A percentile compares a stretch with the other conserved stretches of the same genome.
These are phyloP conservation scores for Eucalyptus virginea DNA, from an alignment of 345 rosid species.

Conservation along the genomic window DNA sequence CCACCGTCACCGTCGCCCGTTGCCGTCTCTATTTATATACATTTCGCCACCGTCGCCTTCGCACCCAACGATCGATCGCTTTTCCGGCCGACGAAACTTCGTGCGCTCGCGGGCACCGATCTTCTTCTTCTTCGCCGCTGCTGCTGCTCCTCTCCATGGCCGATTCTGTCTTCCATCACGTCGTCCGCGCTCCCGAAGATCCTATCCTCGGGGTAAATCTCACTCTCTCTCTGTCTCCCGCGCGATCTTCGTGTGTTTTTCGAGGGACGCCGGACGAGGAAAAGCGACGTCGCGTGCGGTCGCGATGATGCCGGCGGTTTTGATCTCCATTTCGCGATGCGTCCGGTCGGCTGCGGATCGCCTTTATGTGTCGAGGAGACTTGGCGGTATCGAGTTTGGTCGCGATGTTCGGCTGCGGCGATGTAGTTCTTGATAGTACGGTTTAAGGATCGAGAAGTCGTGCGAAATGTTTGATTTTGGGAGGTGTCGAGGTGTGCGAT, in stretches of 20 bases:
- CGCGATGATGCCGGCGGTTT: background rate
- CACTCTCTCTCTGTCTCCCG: background rate
- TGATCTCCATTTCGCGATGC: background rate
- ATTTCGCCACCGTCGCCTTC: background rate
- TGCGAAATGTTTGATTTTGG: background rate
- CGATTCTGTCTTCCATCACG: slow-evolving; percentile 67
- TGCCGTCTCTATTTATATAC: background rate
- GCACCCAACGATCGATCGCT: background rate
- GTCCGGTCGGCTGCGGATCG: background rate
- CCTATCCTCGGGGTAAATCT: slow-evolving; percentile 66
- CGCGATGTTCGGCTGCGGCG: background rate
- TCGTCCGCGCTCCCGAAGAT: slow-evolving; percentile 84
- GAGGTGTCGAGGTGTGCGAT: background rate
- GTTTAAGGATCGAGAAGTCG: background rate
- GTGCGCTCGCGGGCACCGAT: background rate
- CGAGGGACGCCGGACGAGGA: background rate
- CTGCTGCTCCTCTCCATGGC: background rate
- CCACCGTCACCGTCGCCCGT: background rate
- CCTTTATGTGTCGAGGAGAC: background rate
- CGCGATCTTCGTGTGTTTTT: background rate
- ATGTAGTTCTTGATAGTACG: background rate
- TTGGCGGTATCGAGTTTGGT: background rate
- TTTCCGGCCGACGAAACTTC: background rate
- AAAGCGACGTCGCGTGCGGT: background rate
- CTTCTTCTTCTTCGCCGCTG: background rate